Percentiles rank a stretch among this genome's conserved stretches.
phyloP scores from a whole-genome alignment of 2,329 filamentous ascomycete genomes.

The Aureobasidium namibiae region DNA sequence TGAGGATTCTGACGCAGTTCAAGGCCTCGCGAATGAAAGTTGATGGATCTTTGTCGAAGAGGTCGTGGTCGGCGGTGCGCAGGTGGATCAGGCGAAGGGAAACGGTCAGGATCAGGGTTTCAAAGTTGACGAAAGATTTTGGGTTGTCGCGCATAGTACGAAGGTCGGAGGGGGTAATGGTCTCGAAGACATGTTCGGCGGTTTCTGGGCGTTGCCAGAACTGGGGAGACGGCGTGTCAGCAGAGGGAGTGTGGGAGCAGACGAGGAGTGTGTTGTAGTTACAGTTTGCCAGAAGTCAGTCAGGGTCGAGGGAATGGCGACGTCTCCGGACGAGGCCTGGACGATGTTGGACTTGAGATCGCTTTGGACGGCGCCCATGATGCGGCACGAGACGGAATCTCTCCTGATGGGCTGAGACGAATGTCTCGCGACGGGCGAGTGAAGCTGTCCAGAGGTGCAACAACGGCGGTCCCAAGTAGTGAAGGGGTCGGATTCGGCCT shows the following conservation, averaged over 20 bases:
- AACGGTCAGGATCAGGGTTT: conserved; percentile 76
- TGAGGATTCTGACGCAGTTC: conserved; percentile 89
- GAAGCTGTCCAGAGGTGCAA: neutral
- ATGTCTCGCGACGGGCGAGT: neutral
- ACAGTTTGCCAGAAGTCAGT: conserved; percentile 17
- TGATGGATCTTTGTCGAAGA: conserved; percentile 17
- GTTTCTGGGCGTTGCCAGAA: conserved; percentile 98
- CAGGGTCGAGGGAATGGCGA: conserved; percentile 13
- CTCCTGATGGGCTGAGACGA: no score
- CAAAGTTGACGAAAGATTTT: conserved; percentile 69
- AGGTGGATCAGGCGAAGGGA: conserved; percentile 75
- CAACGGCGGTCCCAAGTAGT: neutral
- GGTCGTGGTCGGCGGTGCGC: conserved; percentile 79
- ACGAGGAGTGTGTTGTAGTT: neutral
- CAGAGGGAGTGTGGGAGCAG: neutral
- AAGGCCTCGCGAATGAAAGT: conserved; percentile 55
- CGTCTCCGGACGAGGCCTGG: conserved; percentile 15
- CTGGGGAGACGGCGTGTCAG: conserved; percentile 35
- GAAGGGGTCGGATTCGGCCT: neutral
- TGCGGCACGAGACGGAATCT: conserved; percentile 3
- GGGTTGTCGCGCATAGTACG: conserved; percentile 71
- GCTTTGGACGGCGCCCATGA: conserved; percentile 17
- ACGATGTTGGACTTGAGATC: conserved; percentile 18
- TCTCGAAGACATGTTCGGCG: conserved; percentile 88
- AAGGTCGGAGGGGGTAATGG: conserved; percentile 52